Evolutionary conservation across 352 stramenopile species (phyloP), one percentile per base, ranked within the genome.

Genomic region (Lagenidium giganteum): DNA sequence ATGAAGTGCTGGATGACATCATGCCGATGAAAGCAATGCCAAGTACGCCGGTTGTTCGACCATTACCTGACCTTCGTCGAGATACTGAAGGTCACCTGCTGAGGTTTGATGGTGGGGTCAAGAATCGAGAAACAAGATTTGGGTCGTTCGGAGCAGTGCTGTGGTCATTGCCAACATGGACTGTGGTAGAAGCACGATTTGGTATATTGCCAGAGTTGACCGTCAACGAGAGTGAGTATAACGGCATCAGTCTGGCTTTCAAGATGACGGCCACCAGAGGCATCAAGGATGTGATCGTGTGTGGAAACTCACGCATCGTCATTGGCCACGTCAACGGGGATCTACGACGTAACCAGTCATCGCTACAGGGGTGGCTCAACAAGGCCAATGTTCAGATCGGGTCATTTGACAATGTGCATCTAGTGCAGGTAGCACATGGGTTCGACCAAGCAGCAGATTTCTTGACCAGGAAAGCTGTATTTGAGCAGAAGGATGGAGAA

Each of bases 191-290:
- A 30, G 41, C 41, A 7, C 9, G 13, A 13, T 48, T 9, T n/a
- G 28, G 18, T 2, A 8, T 31, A 12, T 32, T 23, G 11, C 5
- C 3, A 2, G 35, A 40, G 1, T 24, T 12, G 3, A 51, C 33
- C 1, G 43, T 51, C 8, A 51, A 51, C 14, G 43, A 51, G 17
- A 38, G 17, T 18, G 43, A 51, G 9, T 51, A 51, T 47, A 16
- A 32, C 14, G n/a, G n/a, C n/a, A n/a, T n/a, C n/a, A n/a, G n/a
- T n/a, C n/a, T n/a, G n/a, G n/a, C n/a, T n/a, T n/a, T 32, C 9
- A 32, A 9, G 3, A 21, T 25, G 41, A 2, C 2, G n/a, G 37
- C 8, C 5, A 29, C 3, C 12, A 39, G 2, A 21, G 21, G 3
- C 28, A 30, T 24, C 4, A 5, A 37, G 13, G 5, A 17, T 14